Evolutionary conservation across 257 asterid genomes (phyloP).

Genomic region (Orobanche coerulescens): DNA sequence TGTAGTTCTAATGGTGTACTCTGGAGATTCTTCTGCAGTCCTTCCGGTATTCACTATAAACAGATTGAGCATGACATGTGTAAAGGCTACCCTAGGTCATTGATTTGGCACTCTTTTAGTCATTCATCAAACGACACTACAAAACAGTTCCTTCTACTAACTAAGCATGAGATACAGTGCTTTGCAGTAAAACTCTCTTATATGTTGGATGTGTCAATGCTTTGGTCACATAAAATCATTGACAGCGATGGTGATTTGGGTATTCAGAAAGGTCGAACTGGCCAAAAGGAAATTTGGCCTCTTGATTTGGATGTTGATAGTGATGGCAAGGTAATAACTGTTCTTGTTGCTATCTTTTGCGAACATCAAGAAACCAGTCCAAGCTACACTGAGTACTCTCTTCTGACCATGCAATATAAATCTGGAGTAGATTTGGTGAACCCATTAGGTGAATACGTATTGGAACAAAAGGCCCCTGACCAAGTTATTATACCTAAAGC

Average conservation of each 20-base stretch:
- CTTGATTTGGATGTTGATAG: conserved; percentile 67
- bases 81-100: conserved; percentile 83
- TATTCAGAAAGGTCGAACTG: conserved; percentile 83
- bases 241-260: conserved; percentile 80
- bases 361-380: conserved; percentile 81
- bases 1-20: conserved; percentile 70
- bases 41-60: conserved; percentile 46
- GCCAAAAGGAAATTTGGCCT: conserved; percentile 92
- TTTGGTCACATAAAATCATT: conserved; percentile 83
- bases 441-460: conserved; percentile 50
- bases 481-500: conserved; percentile 96
- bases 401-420: conserved; percentile 84
- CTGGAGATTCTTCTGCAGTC: conserved; percentile 58
- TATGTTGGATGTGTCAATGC: conserved; percentile 42
- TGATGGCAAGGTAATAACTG: conserved; percentile 74
- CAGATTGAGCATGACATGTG: conserved; percentile 33
- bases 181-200: conserved; percentile 41
- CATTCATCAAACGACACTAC: conserved; percentile 33
- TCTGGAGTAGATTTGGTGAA: conserved; percentile 55
- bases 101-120: conserved; percentile 61
- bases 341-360: conserved; percentile 85
- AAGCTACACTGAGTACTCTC: conserved; percentile 94
- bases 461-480: conserved; percentile 78
- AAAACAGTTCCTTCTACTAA: conserved; percentile 71
- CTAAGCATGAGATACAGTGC: conserved; percentile 71